Evolutionary conservation across 305 asterid species (phyloP).

Genomic region (Lippia alba): DNA sequence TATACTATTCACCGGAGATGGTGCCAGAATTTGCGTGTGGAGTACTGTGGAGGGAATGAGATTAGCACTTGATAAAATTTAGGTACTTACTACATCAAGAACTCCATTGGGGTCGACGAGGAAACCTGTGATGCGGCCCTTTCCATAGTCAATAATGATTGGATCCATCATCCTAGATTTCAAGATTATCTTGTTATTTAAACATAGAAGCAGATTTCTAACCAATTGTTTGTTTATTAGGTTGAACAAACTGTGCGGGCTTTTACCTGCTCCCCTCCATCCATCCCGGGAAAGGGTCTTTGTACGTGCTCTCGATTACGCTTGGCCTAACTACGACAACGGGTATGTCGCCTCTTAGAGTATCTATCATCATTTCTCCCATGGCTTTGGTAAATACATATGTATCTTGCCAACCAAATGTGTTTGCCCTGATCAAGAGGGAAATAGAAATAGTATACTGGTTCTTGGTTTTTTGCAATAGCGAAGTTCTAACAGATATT

Average conservation of each 20-base stretch:
- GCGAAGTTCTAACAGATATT: no score
- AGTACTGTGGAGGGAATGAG: no score
- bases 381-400: slow-evolving; percentile 95
- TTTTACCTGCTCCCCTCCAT: slow-evolving; percentile 93
- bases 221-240: no score
- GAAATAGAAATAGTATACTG: no score
- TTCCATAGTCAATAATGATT: slow-evolving; percentile 84
- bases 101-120: slow-evolving; percentile 90
- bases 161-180: slow-evolving; percentile 97
- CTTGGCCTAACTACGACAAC: slow-evolving; percentile 93
- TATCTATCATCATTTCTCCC: slow-evolving; percentile 98
- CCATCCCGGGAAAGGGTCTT: slow-evolving; percentile 98
- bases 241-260: not conserved
- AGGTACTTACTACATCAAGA: slow-evolving; percentile 86
- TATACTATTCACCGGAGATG: not conserved
- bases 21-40: no score
- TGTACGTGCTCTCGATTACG: slow-evolving; percentile 97
- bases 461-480: no score
- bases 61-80: not conserved
- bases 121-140: slow-evolving; percentile 91
- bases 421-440: slow-evolving; percentile 71
- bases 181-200: no score
- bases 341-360: slow-evolving; percentile 74
- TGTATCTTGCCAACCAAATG: slow-evolving; percentile 97
- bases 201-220: no score